Percentiles rank a stretch among this genome's conserved stretches.
phyloP scores from a whole-genome alignment of 805 yeast genomes.

The Wickerhamomyces queroliae region DNA sequence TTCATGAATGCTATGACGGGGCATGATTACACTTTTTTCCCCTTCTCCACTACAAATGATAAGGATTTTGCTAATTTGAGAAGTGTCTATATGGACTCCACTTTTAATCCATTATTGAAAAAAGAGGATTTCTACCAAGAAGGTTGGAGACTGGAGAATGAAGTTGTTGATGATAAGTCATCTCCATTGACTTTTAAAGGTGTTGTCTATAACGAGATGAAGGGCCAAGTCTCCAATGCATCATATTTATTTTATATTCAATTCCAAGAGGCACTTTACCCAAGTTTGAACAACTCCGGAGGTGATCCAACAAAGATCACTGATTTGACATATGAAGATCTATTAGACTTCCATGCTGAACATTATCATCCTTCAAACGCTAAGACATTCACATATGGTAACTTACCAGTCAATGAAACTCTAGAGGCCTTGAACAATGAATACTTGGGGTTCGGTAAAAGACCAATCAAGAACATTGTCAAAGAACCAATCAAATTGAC shows the following conservation, averaged over 20 bases:
- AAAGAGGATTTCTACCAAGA: constrained; percentile 87
- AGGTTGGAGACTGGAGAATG: constrained; percentile 94
- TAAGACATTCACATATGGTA: constrained; percentile 83
- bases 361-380: constrained; percentile 92
- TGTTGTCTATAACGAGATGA: constrained; percentile 97
- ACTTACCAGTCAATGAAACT: constrained; percentile 57
- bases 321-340: constrained; percentile 63
- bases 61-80: constrained; percentile 78
- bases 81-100: constrained; percentile 84
- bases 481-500: constrained; percentile 26
- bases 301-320: constrained; percentile 89
- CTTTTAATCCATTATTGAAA: constrained; percentile 72
- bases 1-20: constrained; percentile 99
- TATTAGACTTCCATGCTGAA: constrained; percentile 65
- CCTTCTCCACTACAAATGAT: constrained; percentile 89
- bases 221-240: constrained; percentile 90
- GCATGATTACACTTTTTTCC: constrained; percentile 91
- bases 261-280: constrained; percentile 78
- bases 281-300: constrained; percentile 83
- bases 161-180: constrained; percentile 44
- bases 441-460: constrained; percentile 48
- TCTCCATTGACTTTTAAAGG: constrained; percentile 81
- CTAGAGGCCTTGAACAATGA: constrained; percentile 48
- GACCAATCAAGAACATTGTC: constrained; percentile 29
- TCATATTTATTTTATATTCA: constrained; percentile 80